Evolutionary conservation across 2,329 filamentous ascomycete genomes (phyloP), one percentile per base, ranked within the genome.

Genomic region (Fusarium nodosum): DNA sequence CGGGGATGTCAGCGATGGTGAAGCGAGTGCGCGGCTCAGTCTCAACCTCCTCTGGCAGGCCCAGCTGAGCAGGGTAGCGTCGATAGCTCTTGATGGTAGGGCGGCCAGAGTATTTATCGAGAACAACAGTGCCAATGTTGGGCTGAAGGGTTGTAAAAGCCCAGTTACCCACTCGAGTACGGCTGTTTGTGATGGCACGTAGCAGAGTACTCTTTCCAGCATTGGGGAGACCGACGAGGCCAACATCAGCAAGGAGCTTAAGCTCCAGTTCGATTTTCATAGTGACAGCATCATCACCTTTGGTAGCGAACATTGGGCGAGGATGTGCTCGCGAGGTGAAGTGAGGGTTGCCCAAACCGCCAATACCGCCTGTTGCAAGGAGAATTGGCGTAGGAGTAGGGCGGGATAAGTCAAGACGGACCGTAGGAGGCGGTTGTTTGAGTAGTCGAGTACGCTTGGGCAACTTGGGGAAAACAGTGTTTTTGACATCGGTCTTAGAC

Each of bases 71-170:
- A 42, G 75, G 69, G 74, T 76, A 77, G 11, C 71, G 75, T 7
- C 76, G 75, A 55, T 76, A 78, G 53, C 79, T 81, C 44, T 77
- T 79, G 46, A 86, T 79, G 8, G 82, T 58, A 2, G 94, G 93
- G 0, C 93, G 88, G 4, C 94, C 93, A 60, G 89, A 90, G 81
- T 96, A 88, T 77, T 94, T 88, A 79, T 99, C 96, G 13, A 99
- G 87, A 16, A 98, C 91, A 9, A 99, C 93, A 1, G 96, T 99
- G 52, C 96, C 96, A 56, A 99, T 97, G 72, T 97, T 97, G 4
- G 96, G 96, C 72, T 94, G 91, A 11, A 99, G 85, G 0, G 96
- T 99, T 5, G 96, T 99, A 78, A 99, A 99, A 12, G 94, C 95
- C 96, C 96, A 99, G 77, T 92, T 90, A 41, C 96, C 96, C 31